Conservation (phyloP, 768 basidiomycete species). For the Auricularia heimuer region DNA sequence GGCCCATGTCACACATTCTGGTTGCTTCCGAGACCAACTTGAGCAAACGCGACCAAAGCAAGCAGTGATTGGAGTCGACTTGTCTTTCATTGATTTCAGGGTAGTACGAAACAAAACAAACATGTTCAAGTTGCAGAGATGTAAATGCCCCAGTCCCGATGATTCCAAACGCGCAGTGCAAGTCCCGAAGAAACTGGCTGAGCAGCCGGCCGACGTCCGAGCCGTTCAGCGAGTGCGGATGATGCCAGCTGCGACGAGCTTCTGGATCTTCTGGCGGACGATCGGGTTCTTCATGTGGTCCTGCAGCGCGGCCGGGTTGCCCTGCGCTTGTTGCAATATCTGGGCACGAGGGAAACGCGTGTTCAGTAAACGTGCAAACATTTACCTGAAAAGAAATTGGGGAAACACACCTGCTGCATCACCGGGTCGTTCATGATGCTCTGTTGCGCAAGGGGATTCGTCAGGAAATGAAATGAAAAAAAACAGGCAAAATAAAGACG, state of each 20-base stretch:
- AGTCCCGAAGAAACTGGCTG: no score
- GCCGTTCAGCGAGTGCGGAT: constrained; percentile 66
- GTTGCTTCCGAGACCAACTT: no score
- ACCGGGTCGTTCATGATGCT: constrained; percentile 81
- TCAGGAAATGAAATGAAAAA: constrained; percentile 2
- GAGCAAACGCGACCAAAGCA: no score
- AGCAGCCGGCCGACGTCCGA: no score
- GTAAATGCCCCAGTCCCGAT: no score
- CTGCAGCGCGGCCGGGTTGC: constrained; percentile 77
- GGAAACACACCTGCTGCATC: constrained; percentile 56
- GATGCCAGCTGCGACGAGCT: constrained; percentile 86
- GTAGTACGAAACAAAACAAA: no score
- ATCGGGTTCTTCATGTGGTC: constrained; percentile 94
- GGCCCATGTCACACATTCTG: no score
- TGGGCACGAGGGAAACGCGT: constrained; percentile 4
- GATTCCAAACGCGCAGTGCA: no score
- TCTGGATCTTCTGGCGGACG: constrained; percentile 74
- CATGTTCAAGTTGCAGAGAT: no score
- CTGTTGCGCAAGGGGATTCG: constrained; percentile 26
- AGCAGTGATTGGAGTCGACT: no score
- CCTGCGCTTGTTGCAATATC: constrained; percentile 90
- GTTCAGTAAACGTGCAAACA: neutral
- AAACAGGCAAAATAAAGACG: neutral
- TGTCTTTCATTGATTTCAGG: no score
- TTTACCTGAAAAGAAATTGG: no score